These are phyloP conservation scores for Rubia yunnanensis DNA, from an alignment of 257 asterid genomes.

Conservation along the genomic window DNA sequence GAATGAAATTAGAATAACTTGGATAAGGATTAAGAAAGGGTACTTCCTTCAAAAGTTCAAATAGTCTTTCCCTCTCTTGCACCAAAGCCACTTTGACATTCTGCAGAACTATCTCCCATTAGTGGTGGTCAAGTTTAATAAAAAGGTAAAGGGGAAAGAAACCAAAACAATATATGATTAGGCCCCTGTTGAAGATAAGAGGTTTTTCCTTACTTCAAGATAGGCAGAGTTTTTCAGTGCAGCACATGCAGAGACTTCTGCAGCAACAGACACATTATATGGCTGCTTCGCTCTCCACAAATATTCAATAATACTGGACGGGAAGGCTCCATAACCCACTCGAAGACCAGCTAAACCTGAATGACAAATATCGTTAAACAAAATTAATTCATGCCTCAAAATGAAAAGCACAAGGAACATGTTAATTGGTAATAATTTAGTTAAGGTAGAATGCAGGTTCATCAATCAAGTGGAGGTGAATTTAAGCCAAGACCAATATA, in stretches of 20 bases:
- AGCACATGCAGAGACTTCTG: conserved; percentile 95
- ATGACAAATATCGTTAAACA: conserved; percentile 11
- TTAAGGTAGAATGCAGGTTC: too few species aligned
- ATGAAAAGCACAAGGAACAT: not conserved
- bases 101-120: conserved; percentile 28
- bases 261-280: conserved; percentile 94
- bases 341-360: conserved; percentile 94
- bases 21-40: conserved; percentile 87
- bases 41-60: conserved; percentile 69
- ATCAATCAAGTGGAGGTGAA: too few species aligned
- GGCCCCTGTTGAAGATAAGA: not conserved
- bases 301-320: conserved; percentile 77
- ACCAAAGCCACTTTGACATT: conserved; percentile 86
- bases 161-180: not conserved
- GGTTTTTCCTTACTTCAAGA: conserved; percentile 53
- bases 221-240: conserved; percentile 70
- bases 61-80: conserved; percentile 77
- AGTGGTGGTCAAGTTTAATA: not conserved
- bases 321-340: conserved; percentile 95
- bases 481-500: too few species aligned
- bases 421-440: not conserved
- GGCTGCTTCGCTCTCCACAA: conserved; percentile 99
- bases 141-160: not conserved
- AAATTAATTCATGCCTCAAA: not conserved
- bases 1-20: conserved; percentile 89